Evolutionary conservation across 2,329 filamentous ascomycete species (phyloP).

Genomic region (Phialophora verrucosa): DNA sequence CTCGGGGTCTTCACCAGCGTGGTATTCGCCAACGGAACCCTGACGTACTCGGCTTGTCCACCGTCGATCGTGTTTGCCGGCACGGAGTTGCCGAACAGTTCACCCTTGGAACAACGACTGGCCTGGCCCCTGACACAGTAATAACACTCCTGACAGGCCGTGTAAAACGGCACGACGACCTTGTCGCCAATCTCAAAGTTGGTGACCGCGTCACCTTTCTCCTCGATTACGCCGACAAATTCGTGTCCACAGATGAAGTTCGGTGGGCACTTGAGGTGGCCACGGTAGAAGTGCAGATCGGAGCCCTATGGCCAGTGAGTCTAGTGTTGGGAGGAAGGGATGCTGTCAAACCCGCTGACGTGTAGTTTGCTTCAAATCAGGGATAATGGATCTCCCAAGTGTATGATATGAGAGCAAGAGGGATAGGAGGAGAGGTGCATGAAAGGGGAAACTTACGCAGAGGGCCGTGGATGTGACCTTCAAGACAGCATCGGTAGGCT

Average conservation of each 20-base stretch:
- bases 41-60: slow-evolving; percentile 63
- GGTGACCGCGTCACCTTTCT: slow-evolving; percentile 54
- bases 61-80: slow-evolving; percentile 61
- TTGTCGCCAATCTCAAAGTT: slow-evolving; percentile 57
- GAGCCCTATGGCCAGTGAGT: slow-evolving; percentile 53
- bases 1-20: slow-evolving; percentile 55
- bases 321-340: background rate
- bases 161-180: slow-evolving; percentile 61
- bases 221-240: slow-evolving; percentile 58
- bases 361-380: too few relatives aligned
- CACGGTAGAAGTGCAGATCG: slow-evolving; percentile 63
- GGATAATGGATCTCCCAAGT: slow-evolving; percentile 46
- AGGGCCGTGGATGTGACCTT: slow-evolving; percentile 42
- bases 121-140: slow-evolving; percentile 60
- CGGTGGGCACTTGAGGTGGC: slow-evolving; percentile 56
- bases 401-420: background rate
- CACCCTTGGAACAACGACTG: slow-evolving; percentile 60
- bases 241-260: slow-evolving; percentile 62
- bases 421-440: background rate
- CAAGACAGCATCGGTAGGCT: slow-evolving; percentile 57
- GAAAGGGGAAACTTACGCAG: slow-evolving; percentile 29
- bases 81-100: slow-evolving; percentile 52
- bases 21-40: slow-evolving; percentile 58
- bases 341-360: too few relatives aligned
- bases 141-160: slow-evolving; percentile 58